These are phyloP conservation scores for Teratosphaeria zuluensis DNA, from an alignment of 2,329 filamentous ascomycete genomes.

Conservation along the genomic window DNA sequence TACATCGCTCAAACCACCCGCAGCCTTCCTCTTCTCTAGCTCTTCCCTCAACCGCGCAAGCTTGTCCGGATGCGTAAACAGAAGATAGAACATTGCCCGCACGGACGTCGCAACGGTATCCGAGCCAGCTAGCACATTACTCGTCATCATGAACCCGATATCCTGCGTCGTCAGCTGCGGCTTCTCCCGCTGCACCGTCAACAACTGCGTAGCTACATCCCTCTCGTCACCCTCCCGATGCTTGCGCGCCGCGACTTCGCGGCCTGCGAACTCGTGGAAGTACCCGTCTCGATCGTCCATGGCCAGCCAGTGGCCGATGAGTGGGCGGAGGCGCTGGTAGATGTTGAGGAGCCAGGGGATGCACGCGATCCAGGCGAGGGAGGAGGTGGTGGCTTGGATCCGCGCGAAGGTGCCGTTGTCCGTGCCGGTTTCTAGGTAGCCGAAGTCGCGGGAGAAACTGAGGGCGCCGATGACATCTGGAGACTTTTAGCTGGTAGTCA, in stretches of 20 bases:
- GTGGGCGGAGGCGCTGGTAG: conserved; percentile 24
- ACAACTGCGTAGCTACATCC: not conserved
- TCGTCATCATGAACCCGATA: not conserved
- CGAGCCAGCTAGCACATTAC: not conserved
- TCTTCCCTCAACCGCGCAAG: not conserved
- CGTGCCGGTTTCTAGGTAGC: conserved; percentile 6
- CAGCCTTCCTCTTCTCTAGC: not conserved
- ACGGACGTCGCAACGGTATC: not conserved
- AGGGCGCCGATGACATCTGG: conserved; percentile 54
- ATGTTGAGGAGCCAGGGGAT: conserved; percentile 25
- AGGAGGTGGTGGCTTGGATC: conserved; percentile 23
- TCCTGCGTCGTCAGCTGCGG: not conserved
- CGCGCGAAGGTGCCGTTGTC: conserved; percentile 22
- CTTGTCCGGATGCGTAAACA: not conserved
- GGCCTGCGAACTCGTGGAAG: not conserved
- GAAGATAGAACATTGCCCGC: not conserved
- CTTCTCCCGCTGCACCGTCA: not conserved
- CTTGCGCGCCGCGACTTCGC: not conserved
- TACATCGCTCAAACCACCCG: not conserved
- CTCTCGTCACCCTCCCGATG: not conserved
- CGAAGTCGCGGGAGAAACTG: conserved; percentile 7
- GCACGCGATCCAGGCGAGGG: conserved; percentile 29
- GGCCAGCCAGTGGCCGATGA: conserved; percentile 17
- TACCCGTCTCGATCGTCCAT: not conserved
- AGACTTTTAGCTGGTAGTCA: not conserved